Percentiles rank a stretch among this genome's conserved stretches.
Evolutionary conservation across 2,329 filamentous ascomycete genomes (phyloP).

Genomic region (Trichophyton benhamiae): DNA sequence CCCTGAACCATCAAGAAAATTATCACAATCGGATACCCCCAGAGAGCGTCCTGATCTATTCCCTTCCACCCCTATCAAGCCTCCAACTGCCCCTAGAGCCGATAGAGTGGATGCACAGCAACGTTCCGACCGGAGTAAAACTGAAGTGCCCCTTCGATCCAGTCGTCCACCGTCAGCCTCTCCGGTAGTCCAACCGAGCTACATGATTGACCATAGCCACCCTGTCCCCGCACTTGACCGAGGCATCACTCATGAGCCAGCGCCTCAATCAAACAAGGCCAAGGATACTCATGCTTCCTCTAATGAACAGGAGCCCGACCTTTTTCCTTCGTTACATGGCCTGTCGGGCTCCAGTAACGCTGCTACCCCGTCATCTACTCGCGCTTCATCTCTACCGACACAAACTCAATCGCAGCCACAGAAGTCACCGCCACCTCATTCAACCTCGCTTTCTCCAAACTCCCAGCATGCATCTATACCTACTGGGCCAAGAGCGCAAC

Average conservation of each 20-base stretch:
- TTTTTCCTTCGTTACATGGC: background rate
- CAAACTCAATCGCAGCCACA: background rate
- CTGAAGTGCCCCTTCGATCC: constrained; percentile 19
- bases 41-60: background rate
- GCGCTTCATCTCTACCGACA: background rate
- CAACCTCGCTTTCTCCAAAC: constrained; percentile 22
- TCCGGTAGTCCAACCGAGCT: constrained; percentile 14
- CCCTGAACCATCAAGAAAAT: background rate
- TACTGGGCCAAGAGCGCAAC: constrained; percentile 31
- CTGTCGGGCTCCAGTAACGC: background rate
- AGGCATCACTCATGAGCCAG: background rate
- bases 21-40: background rate
- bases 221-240: background rate
- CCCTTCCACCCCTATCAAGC: constrained; percentile 16
- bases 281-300: background rate
- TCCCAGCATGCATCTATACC: constrained; percentile 28
- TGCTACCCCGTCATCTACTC: background rate
- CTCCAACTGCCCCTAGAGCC: constrained; percentile 35
- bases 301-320: background rate
- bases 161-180: constrained; percentile 16
- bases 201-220: constrained; percentile 16
- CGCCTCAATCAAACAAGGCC: background rate
- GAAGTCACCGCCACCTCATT: constrained; percentile 18
- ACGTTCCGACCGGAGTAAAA: constrained; percentile 20
- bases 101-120: constrained; percentile 22